A percentile compares a stretch with the other conserved stretches of the same genome.
Conservation (phyloP, 176 grass and related monocot species). For the Cocos nucifera region DNA sequence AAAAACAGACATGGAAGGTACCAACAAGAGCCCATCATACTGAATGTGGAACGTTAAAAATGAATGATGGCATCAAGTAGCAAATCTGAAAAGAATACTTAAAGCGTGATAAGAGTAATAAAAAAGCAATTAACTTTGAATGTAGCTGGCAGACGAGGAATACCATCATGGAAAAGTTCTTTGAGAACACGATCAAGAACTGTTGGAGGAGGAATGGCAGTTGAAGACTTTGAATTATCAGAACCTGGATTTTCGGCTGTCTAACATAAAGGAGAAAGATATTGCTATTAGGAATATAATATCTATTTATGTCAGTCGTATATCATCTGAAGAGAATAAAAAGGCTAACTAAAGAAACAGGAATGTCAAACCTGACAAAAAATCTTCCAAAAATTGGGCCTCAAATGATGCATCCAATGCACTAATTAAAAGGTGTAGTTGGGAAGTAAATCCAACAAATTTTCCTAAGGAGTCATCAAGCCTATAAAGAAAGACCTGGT, state of each 20-base stretch:
- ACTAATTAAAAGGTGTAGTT: conserved; percentile 72
- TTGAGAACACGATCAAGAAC: conserved; percentile 86
- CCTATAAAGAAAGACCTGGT: conserved; percentile 35
- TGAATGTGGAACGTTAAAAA: no score
- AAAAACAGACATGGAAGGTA: no score
- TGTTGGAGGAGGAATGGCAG: conserved; percentile 67
- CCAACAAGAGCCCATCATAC: no score
- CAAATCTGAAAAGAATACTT: background rate
- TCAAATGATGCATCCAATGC: conserved; percentile 48
- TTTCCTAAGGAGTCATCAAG: conserved; percentile 76
- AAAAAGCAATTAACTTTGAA: conserved; percentile 20
- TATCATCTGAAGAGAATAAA: background rate
- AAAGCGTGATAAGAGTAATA: background rate
- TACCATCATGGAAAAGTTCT: conserved; percentile 93
- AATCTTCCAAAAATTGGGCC: conserved; percentile 94
- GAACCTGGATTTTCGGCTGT: conserved; percentile 70
- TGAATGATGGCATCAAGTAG: no score
- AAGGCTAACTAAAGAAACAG: conserved; percentile 2
- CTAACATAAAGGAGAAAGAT: conserved; percentile 50
- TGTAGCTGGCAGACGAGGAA: conserved; percentile 17
- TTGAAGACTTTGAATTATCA: conserved; percentile 63
- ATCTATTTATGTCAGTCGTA: background rate
- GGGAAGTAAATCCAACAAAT: conserved; percentile 93
- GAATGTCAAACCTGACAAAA: conserved; percentile 72
- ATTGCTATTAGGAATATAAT: conserved; percentile 40